Evolutionary conservation across 345 rosid genomes (phyloP).

Genomic region (Combretum micranthum): DNA sequence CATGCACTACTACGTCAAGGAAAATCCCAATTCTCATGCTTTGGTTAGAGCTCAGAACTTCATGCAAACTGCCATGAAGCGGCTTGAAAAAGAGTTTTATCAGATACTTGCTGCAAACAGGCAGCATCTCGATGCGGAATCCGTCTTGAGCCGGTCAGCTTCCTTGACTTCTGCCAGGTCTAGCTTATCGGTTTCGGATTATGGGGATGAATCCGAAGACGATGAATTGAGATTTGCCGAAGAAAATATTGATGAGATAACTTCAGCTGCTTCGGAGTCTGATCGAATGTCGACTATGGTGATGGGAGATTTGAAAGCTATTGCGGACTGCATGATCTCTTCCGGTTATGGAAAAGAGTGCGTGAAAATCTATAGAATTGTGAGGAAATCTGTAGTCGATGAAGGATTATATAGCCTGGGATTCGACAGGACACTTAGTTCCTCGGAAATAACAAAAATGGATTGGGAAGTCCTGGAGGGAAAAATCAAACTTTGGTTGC

Average conservation of each 20-base stretch:
- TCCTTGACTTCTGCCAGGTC: conserved; percentile 20
- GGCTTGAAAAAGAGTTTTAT: conserved; percentile 63
- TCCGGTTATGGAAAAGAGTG: conserved; percentile 66
- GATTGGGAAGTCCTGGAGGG: conserved; percentile 52
- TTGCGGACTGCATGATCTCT: conserved; percentile 62
- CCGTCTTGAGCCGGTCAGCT: conserved; percentile 36
- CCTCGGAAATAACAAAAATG: conserved; percentile 39
- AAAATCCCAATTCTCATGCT: conserved; percentile 30
- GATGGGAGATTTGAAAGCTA: conserved; percentile 44
- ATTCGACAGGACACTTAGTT: conserved; percentile 31
- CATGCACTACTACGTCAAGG: conserved; percentile 37
- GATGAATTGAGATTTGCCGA: conserved; percentile 11
- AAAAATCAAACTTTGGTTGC: conserved; percentile 52
- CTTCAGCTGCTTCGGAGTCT: conserved; percentile 17
- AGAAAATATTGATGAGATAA: conserved; percentile 3
- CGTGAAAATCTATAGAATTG: conserved; percentile 33
- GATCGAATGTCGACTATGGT: conserved; percentile 21
- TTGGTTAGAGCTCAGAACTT: conserved; percentile 51
- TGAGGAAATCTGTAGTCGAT: conserved; percentile 49
- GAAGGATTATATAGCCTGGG: conserved; percentile 42
- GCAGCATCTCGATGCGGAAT: conserved; percentile 45
- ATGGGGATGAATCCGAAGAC: conserved; percentile 19
- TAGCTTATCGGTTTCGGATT: conserved; percentile 18
- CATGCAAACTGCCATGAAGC: conserved; percentile 57
- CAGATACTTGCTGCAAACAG: conserved; percentile 45